phyloP scores from a whole-genome alignment of 345 rosid genomes.

The Combretum micranthum region DNA sequence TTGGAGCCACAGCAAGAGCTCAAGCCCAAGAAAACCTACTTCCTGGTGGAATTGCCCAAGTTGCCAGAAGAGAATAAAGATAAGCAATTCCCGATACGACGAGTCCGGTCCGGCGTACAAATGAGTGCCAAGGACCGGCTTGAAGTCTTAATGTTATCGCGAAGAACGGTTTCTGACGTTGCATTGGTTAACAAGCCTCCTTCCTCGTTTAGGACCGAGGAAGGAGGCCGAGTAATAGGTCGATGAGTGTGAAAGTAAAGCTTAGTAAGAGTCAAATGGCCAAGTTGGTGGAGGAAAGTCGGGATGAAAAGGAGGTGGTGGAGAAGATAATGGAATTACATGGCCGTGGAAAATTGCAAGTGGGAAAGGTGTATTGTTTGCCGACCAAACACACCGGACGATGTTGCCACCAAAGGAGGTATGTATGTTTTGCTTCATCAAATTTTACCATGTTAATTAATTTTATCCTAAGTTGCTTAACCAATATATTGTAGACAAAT shows the following conservation, averaged over 20 bases:
- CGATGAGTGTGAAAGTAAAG: constrained; percentile 57
- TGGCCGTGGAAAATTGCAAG: too few relatives aligned
- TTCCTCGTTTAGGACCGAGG: background rate
- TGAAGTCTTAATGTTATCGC: constrained; percentile 68
- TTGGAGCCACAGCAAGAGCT: constrained; percentile 52
- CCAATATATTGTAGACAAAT: too few relatives aligned
- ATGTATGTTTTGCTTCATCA: too few relatives aligned
- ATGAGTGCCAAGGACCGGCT: constrained; percentile 86
- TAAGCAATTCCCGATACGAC: constrained; percentile 27
- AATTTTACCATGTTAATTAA: too few relatives aligned
- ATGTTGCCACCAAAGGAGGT: background rate
- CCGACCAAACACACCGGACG: too few relatives aligned
- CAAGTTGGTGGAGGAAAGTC: constrained; percentile 61
- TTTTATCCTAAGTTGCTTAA: too few relatives aligned
- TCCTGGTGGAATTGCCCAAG: constrained; percentile 72
- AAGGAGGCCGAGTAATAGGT: constrained; percentile 8
- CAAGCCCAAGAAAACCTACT: constrained; percentile 54
- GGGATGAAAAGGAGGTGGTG: constrained; percentile 55
- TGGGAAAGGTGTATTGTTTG: too few relatives aligned
- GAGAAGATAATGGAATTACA: constrained; percentile 51
- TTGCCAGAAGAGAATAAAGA: constrained; percentile 20
- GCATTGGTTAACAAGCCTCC: constrained; percentile 15
- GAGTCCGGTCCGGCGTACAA: constrained; percentile 69
- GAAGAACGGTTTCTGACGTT: constrained; percentile 72
- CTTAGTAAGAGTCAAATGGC: constrained; percentile 60